phyloP scores from a whole-genome alignment of 768 basidiomycete species.

The Tricholoma matsutake region DNA sequence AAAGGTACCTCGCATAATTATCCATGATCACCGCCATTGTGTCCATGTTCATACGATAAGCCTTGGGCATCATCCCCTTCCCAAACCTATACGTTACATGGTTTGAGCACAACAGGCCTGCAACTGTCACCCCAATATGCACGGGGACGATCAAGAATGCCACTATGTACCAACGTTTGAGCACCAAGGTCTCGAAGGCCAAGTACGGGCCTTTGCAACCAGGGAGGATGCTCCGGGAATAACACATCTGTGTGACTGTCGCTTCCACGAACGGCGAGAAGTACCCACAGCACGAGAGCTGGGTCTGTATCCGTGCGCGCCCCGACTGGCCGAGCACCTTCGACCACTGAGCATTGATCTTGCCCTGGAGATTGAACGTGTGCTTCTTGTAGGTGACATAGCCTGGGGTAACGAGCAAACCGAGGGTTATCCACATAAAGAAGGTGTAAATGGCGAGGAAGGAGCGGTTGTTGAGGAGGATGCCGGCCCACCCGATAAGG shows the following conservation, averaged over 20 bases:
- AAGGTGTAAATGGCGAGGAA: slow-evolving; percentile 81
- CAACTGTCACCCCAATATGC: slow-evolving; percentile 62
- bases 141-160: slow-evolving; percentile 66
- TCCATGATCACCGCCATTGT: slow-evolving; percentile 86
- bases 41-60: slow-evolving; percentile 68
- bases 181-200: slow-evolving; percentile 50
- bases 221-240: slow-evolving; percentile 64
- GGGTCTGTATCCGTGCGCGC: slow-evolving; percentile 67
- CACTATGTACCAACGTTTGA: slow-evolving; percentile 62
- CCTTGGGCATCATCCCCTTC: slow-evolving; percentile 86
- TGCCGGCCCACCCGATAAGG: slow-evolving; percentile 73
- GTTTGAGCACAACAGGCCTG: slow-evolving; percentile 69
- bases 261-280: slow-evolving; percentile 80
- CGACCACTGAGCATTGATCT: slow-evolving; percentile 78
- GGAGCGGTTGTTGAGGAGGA: slow-evolving; percentile 78
- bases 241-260: slow-evolving; percentile 70
- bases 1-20: slow-evolving; percentile 67
- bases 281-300: slow-evolving; percentile 78
- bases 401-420: slow-evolving; percentile 67
- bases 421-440: slow-evolving; percentile 72
- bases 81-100: slow-evolving; percentile 87
- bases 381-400: slow-evolving; percentile 75
- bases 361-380: slow-evolving; percentile 78
- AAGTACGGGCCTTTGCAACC: slow-evolving; percentile 72
- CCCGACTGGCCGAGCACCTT: slow-evolving; percentile 54